Evolutionary conservation across 1,284 basidiomycete species (phyloP), one percentile per base, ranked within the genome.

Genomic region (Cystobasidiaceae sp.): DNA sequence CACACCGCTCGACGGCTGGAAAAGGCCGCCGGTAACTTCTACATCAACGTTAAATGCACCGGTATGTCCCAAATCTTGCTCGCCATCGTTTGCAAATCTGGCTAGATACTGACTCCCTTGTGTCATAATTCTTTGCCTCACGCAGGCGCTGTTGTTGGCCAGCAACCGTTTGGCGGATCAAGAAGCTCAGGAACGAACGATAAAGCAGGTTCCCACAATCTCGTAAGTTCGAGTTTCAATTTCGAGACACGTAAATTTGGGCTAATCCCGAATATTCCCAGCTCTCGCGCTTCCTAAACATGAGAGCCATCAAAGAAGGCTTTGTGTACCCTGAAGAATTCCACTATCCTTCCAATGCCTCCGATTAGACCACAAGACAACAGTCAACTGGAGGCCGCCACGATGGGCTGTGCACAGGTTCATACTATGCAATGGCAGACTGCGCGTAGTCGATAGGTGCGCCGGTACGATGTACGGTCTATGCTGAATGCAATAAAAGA

Each of bases 141-240:
- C n/a, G n/a, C n/a, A n/a, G 54, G 54, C 7, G 54, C 59, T 27
- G 89, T 91, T 50, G 90, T 96, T 28, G 91, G 90, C 5, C 93
- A 97, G 77, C 94, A 98, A 78, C 93, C 94, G 5, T 98, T 98
- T 76, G 94, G 94, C 61, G 96, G 94, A 63, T 90, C 86, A 5
- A 85, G 94, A 49, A 90, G 84, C 23, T 91, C 88, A 72, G 94
- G 96, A 30, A 98, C 96, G 69, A 97, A 97, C 81, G 96, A 98
- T 80, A 98, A 97, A 81, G 90, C 92, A 0, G 94, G 94, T 15
- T 91, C 88, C 70, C 86, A 93, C 71, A 72, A 89, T 97, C 75
- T 93, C 90, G 80, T 91, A 88, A 78, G 82, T 91, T 28, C n/a
- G n/a, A n/a, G n/a, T n/a, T n/a, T 44, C 17, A 21, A 15, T 15